Base-by-base conservation (phyloP, 805 yeast species). In the Lipomyces lipofer region DNA sequence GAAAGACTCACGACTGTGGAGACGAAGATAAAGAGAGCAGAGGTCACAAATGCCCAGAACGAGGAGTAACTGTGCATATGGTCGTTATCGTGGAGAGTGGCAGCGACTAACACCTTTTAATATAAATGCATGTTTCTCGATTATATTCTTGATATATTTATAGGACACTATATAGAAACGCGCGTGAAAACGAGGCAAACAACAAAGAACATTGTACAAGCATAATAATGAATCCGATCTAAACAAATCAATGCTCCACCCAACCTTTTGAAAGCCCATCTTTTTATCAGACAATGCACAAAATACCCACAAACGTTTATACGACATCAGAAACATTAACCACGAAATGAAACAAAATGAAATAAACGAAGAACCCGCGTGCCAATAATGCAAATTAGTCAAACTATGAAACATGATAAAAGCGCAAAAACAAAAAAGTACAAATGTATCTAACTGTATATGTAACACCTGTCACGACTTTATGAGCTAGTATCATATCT, bases 1-100 rank as follows among this genome's bases (percentile, higher is more conserved):
- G 49, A 42, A 15, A 45, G 60, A 17, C 32, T 58, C 13, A 43
- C 25, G 15, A 43, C 55, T n/a, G 38, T 44, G 10, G 60, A 55
- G 22, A 19, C 33, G 5, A 49, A 13, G 7, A 22, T 49, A 10
- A 22, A 25, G 9, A 47, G 36, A 38, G 15, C 4, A 13, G 45
- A 24, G 22, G 12, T 12, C 9, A 21, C 45, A 19, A 22, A 12
- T 10, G 13, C 10, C 29, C 43, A 38, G 19, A 38, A 10, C 29
- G 12, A 38, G 12, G 10, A n/a, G 29, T 17, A 10, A n/a, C 15
- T 12, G 10, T n/a, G 12, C 10, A 17, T 38, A 15, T 10, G 12
- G 15, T 38, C n/a, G 43, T 15, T 15, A 10, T n/a, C 12, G n/a
- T n/a, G n/a, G n/a, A n/a, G n/a, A n/a, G n/a, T n/a, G n/a, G n/a